Evolutionary conservation across 2,329 filamentous ascomycete genomes (phyloP).

Genomic region (Ploettnerulaceae sp.): DNA sequence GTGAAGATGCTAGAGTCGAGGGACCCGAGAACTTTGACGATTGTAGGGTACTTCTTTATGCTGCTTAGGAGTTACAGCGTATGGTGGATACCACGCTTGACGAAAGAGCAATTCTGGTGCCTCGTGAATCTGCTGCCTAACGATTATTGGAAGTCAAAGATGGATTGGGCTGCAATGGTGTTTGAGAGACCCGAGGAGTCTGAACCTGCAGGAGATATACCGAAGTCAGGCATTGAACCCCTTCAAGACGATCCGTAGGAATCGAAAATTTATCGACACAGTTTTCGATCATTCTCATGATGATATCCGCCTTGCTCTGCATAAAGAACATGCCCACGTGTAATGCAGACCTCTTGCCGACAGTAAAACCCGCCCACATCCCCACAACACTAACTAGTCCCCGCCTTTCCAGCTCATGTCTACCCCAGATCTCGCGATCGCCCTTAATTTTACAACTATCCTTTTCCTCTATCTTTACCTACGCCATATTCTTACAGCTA

Average conservation of each 20-base stretch:
- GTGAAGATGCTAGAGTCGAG: constrained; percentile 53
- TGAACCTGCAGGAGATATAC: background rate
- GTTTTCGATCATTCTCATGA: background rate
- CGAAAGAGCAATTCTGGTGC: constrained; percentile 57
- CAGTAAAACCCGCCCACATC: constrained; percentile 3
- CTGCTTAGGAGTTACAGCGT: constrained; percentile 55
- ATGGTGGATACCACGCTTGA: constrained; percentile 66
- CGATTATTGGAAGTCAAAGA: constrained; percentile 20
- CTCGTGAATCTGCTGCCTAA: constrained; percentile 22
- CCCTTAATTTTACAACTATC: background rate
- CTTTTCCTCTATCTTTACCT: background rate
- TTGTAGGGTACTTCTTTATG: constrained; percentile 63
- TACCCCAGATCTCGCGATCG: background rate
- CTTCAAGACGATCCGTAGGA: background rate
- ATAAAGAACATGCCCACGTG: background rate
- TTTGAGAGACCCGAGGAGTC: constrained; percentile 8
- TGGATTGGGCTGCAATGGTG: constrained; percentile 20
- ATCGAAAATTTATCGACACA: background rate
- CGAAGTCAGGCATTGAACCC: background rate
- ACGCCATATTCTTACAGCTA: background rate
- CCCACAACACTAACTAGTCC: background rate
- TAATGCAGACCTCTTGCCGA: no score
- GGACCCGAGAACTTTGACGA: constrained; percentile 56
- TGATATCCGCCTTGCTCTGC: background rate
- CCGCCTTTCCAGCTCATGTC: background rate